Evolutionary conservation across 2,329 filamentous ascomycete species (phyloP).

Genomic region (Aspergillus sp.): DNA sequence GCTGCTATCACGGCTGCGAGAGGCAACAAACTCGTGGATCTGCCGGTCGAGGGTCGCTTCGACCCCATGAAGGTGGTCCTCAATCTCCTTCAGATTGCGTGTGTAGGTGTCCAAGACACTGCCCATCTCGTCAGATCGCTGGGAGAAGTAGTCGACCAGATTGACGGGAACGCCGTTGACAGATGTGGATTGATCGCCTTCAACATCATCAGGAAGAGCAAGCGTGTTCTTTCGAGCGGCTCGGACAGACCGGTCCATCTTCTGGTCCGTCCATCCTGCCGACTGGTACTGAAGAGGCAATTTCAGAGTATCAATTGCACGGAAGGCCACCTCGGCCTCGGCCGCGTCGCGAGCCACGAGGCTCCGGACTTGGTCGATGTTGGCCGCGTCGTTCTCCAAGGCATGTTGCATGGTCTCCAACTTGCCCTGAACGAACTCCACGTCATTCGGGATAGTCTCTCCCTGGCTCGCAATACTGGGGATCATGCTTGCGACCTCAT

Average conservation of each 20-base stretch:
- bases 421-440: conserved; percentile 61
- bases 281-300: conserved; percentile 65
- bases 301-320: conserved; percentile 70
- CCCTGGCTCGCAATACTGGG: conserved; percentile 62
- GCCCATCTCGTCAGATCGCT: conserved; percentile 61
- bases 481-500: conserved; percentile 71
- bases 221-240: conserved; percentile 43
- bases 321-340: conserved; percentile 69
- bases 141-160: conserved; percentile 63
- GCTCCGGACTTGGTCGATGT: conserved; percentile 56
- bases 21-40: conserved; percentile 53
- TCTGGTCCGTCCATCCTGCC: conserved; percentile 39
- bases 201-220: conserved; percentile 47
- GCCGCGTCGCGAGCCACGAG: conserved; percentile 64
- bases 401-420: conserved; percentile 62
- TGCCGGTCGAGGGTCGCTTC: conserved; percentile 60
- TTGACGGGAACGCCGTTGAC: conserved; percentile 56
- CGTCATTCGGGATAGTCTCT: conserved; percentile 62
- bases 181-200: conserved; percentile 37
- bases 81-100: conserved; percentile 61
- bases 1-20: conserved; percentile 38
- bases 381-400: conserved; percentile 60
- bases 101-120: conserved; percentile 57
- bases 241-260: conserved; percentile 37
- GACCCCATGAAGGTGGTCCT: conserved; percentile 63